Conservation (phyloP, 768 basidiomycete genomes). For the Lactifluus subvellereus region DNA sequence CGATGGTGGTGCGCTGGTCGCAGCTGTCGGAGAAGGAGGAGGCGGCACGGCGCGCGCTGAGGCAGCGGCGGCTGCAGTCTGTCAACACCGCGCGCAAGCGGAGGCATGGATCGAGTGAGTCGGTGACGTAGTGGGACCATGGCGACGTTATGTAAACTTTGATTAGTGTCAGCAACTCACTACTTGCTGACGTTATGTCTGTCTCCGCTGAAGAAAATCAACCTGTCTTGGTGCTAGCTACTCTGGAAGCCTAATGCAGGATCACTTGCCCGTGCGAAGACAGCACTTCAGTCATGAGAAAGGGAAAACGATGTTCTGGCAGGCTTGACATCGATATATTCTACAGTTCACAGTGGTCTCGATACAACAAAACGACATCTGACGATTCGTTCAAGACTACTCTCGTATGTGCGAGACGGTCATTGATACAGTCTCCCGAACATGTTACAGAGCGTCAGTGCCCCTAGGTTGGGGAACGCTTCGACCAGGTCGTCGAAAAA, state of each 20-base stretch:
- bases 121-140: not conserved
- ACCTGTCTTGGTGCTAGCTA: not conserved
- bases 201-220: not conserved
- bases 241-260: not conserved
- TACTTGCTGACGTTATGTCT: not conserved
- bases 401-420: too few species aligned
- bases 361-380: not conserved
- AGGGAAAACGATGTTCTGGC: not conserved
- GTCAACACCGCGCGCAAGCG: not conserved
- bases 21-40: constrained; percentile 21
- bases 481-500: too few species aligned
- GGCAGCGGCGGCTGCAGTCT: constrained; percentile 14
- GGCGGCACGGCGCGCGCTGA: constrained; percentile 20
- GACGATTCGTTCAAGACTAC: too few species aligned
- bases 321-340: too few species aligned
- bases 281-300: not conserved
- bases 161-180: not conserved
- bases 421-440: too few species aligned
- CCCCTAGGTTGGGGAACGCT: too few species aligned
- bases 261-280: not conserved
- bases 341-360: too few species aligned
- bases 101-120: not conserved
- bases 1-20: constrained; percentile 9
- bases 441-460: too few species aligned
- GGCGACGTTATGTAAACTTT: not conserved